phyloP scores from a whole-genome alignment of 2,329 filamentous ascomycete genomes.

The Parastagonospora nodorum region DNA sequence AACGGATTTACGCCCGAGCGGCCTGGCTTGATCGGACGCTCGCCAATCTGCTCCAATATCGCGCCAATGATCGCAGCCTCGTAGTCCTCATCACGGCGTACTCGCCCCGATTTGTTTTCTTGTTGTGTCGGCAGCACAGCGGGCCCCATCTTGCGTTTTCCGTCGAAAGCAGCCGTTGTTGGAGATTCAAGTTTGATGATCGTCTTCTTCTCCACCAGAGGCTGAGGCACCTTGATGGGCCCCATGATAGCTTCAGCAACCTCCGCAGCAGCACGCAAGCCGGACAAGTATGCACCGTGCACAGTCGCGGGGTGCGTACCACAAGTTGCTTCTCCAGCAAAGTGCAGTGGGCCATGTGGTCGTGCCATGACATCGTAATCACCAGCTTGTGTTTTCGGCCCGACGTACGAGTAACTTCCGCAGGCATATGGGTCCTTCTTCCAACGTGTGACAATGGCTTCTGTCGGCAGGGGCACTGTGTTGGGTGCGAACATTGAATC shows the following conservation, averaged over 20 bases:
- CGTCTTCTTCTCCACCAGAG: constrained; percentile 70
- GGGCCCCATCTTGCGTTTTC: constrained; percentile 34
- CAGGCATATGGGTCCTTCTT: constrained; percentile 86
- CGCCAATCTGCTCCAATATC: constrained; percentile 70
- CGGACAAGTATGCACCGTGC: constrained; percentile 93
- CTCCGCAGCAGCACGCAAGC: constrained; percentile 85
- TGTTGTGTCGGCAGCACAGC: constrained; percentile 14
- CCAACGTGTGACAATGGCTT: constrained; percentile 92
- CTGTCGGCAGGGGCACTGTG: constrained; percentile 75
- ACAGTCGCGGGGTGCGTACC: constrained; percentile 96
- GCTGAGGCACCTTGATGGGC: constrained; percentile 74
- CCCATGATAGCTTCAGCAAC: constrained; percentile 81
- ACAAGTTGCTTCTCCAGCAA: constrained; percentile 95
- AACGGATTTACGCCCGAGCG: constrained; percentile 85
- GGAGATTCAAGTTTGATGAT: constrained; percentile 33
- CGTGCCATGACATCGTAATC: constrained; percentile 94
- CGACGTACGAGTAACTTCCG: constrained; percentile 94
- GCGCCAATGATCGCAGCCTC: constrained; percentile 62
- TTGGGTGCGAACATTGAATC: constrained; percentile 70
- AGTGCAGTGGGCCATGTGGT: constrained; percentile 84
- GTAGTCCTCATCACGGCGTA: constrained; percentile 52
- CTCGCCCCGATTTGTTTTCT: constrained; percentile 27
- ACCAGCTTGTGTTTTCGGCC: constrained; percentile 76
- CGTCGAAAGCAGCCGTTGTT: constrained; percentile 13
- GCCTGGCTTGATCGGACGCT: constrained; percentile 71